phyloP scores from a whole-genome alignment of 257 asterid genomes.

The Nicotiana sylvestris region DNA sequence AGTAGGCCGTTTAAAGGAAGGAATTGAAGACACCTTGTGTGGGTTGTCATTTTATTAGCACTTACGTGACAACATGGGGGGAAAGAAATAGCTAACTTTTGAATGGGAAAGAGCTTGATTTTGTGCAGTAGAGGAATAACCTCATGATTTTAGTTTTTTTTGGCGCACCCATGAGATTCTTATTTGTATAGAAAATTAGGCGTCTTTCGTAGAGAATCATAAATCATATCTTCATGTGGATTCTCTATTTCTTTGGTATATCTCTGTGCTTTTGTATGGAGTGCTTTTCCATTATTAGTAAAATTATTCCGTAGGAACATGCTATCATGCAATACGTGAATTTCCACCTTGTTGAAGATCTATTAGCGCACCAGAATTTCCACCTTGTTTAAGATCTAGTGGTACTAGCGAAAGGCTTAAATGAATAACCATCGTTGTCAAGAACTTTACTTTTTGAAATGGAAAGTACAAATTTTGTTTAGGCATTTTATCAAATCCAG shows the following conservation, averaged over 20 bases:
- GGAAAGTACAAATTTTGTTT: neutral
- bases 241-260: neutral
- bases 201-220: neutral
- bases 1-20: neutral
- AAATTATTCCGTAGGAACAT: neutral
- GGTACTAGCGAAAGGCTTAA: no score
- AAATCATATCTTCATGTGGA: neutral
- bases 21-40: neutral
- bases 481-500: neutral
- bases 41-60: neutral
- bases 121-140: neutral
- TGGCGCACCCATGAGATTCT: neutral
- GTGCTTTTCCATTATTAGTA: neutral
- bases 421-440: no score
- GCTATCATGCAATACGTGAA: no score
- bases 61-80: neutral
- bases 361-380: no score
- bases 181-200: no score
- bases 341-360: no score
- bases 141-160: neutral
- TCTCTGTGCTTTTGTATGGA: no score
- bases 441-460: no score
- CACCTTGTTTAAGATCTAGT: no score
- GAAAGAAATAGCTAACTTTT: neutral
- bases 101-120: neutral